Conservation (phyloP, 139 green algal species). For the Chlamydomonas asymmetrica region DNA sequence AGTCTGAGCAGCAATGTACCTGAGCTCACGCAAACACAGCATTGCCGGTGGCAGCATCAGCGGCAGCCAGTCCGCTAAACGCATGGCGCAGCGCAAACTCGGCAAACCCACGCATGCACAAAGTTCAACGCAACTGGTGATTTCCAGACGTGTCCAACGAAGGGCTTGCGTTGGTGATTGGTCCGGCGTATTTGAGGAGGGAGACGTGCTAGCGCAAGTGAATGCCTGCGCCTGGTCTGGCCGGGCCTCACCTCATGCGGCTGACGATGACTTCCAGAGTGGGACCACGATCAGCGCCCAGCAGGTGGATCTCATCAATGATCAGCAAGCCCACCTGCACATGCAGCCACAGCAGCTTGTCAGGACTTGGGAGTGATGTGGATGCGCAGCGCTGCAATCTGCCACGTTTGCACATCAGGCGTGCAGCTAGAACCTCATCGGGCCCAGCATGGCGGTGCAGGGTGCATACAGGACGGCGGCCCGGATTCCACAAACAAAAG, state of each 20-base stretch:
- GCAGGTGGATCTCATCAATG: conserved; percentile 98
- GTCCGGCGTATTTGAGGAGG: no score
- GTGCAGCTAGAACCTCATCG: neutral
- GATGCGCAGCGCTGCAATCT: neutral
- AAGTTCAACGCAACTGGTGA: no score
- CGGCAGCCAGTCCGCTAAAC: neutral
- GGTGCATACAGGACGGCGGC: no score
- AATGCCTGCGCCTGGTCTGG: no score
- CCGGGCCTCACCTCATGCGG: conserved; percentile 14
- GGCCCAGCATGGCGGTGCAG: neutral
- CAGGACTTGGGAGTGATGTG: neutral
- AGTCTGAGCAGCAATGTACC: conserved; percentile 81
- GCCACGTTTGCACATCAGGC: neutral
- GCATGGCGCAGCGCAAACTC: neutral
- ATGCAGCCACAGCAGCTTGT: neutral
- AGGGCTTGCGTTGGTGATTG: no score
- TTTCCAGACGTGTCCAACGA: no score
- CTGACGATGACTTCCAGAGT: conserved; percentile 90
- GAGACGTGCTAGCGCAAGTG: no score
- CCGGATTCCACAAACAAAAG: no score
- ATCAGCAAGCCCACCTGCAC: conserved; percentile 85
- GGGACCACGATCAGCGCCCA: conserved; percentile 92
- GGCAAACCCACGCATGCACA: no score
- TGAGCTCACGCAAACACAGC: conserved; percentile 1
- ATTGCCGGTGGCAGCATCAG: neutral